Percentiles rank a stretch among this genome's conserved stretches.
Conservation (phyloP, 371 early-diverging fungal genomes). For the Actinomucor elegans region DNA sequence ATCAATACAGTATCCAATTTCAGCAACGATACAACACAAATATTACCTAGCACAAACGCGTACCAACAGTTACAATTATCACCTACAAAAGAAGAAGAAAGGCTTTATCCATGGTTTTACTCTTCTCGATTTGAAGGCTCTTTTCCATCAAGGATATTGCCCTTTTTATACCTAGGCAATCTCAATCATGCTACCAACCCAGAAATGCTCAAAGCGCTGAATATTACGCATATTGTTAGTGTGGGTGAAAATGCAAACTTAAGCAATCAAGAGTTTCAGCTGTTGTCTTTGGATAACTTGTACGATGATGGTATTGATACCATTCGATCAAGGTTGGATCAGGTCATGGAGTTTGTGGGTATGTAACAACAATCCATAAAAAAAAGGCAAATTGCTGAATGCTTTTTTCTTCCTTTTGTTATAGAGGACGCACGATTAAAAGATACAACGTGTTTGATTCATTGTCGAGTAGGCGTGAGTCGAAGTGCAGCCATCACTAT, state of each 20-base stretch:
- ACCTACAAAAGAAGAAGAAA: conserved; percentile 19
- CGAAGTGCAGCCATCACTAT: conserved; percentile 68
- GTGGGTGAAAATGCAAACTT: conserved; percentile 64
- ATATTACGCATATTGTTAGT: conserved; percentile 62
- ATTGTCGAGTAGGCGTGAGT: conserved; percentile 70
- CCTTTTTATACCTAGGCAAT: conserved; percentile 65
- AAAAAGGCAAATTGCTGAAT: no score
- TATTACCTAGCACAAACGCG: background rate
- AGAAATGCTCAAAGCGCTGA: conserved; percentile 54
- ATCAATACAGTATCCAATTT: conserved; percentile 33
- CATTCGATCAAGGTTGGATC: conserved; percentile 47
- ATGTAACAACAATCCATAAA: conserved; percentile 10
- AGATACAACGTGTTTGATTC: conserved; percentile 47
- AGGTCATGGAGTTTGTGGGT: conserved; percentile 60
- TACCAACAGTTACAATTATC: conserved; percentile 10
- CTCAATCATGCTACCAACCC: conserved; percentile 68
- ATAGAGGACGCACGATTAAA: conserved; percentile 37
- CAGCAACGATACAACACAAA: no score
- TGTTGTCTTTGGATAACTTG: conserved; percentile 56
- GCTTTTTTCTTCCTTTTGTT: background rate
- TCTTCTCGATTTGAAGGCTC: conserved; percentile 65
- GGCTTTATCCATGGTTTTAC: conserved; percentile 56
- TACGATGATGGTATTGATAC: conserved; percentile 71
- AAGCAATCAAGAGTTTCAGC: conserved; percentile 25
- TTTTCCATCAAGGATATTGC: conserved; percentile 63